Percentiles rank a stretch among this genome's conserved stretches.
These are phyloP conservation scores for Vaccinium darrowii DNA, from an alignment of 148 eudicot genomes.

Conservation along the genomic window DNA sequence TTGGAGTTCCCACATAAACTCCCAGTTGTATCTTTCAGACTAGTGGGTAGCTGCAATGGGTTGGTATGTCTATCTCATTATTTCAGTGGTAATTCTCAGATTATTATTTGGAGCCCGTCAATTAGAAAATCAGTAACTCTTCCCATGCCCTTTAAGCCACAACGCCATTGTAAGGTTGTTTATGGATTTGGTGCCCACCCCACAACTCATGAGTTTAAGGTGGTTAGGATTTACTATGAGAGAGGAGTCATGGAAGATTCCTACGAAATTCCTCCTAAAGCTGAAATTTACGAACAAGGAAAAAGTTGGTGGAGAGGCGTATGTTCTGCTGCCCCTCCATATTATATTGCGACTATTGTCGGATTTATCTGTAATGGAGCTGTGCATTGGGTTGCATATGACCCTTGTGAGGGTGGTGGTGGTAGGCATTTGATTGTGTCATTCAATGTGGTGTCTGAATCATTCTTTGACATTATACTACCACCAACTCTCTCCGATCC, in stretches of 20 bases:
- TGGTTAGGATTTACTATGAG: background rate
- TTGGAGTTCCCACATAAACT: conserved; percentile 24
- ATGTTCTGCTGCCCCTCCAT: background rate
- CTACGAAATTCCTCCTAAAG: background rate
- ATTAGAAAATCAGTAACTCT: conserved; percentile 13
- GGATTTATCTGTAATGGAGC: conserved; percentile 12
- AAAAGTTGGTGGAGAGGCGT: conserved; percentile 16
- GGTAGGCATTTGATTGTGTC: conserved; percentile 18
- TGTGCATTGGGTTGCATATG: conserved; percentile 33
- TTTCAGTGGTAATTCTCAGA: background rate
- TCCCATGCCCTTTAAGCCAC: background rate
- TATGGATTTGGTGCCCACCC: conserved; percentile 27
- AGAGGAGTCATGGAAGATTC: background rate
- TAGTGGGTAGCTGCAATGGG: conserved; percentile 36
- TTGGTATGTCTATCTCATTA: conserved; percentile 29
- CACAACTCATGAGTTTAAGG: background rate
- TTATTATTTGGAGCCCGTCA: conserved; percentile 33
- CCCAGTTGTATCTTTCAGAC: conserved; percentile 20
- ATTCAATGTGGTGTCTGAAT: conserved; percentile 23
- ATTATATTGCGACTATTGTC: background rate
- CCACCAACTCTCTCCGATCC: background rate
- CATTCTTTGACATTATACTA: conserved; percentile 19
- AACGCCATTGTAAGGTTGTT: conserved; percentile 8
- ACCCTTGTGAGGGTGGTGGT: background rate
- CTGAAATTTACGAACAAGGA: background rate